Percentiles rank a stretch among this genome's conserved stretches.
phyloP scores from a whole-genome alignment of 345 rosid species.

The Camelina hispida region DNA sequence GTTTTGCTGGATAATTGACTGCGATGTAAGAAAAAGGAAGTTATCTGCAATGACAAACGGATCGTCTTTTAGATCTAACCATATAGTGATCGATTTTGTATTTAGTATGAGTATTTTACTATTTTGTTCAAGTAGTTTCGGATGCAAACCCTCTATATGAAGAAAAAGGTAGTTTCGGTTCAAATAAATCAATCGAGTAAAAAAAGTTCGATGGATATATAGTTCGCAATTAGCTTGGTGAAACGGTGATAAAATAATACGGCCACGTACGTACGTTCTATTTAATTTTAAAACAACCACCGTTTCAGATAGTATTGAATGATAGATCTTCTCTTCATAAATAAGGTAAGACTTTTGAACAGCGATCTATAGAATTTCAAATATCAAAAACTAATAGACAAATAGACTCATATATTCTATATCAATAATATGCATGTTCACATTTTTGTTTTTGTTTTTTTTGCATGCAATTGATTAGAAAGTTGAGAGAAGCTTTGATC shows the following conservation, averaged over 20 bases:
- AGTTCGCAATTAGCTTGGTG: not conserved
- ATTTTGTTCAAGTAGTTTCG: no score
- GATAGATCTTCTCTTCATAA: constrained; percentile 16
- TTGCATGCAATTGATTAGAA: constrained; percentile 41
- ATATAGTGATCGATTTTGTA: no score
- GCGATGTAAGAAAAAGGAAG: no score
- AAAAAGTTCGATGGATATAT: not conserved
- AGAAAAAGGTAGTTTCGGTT: not conserved
- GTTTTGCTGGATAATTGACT: not conserved
- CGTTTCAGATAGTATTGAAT: not conserved
- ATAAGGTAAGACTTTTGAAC: constrained; percentile 26
- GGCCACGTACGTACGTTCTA: not conserved
- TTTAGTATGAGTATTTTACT: no score
- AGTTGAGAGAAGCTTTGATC: constrained; percentile 37
- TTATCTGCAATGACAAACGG: not conserved
- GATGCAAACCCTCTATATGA: no score
- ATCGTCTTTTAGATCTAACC: not conserved
- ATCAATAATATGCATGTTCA: constrained; percentile 13
- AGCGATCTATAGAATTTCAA: constrained; percentile 5
- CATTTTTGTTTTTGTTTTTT: constrained; percentile 24
- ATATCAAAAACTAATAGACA: constrained; percentile 3
- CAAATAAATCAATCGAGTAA: not conserved
- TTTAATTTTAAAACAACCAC: not conserved
- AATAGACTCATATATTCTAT: not conserved
- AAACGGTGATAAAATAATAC: not conserved